A percentile compares a stretch with the other conserved stretches of the same genome.
Conservation (phyloP, 2,329 filamentous ascomycete genomes). For the Alternaria viburni region DNA sequence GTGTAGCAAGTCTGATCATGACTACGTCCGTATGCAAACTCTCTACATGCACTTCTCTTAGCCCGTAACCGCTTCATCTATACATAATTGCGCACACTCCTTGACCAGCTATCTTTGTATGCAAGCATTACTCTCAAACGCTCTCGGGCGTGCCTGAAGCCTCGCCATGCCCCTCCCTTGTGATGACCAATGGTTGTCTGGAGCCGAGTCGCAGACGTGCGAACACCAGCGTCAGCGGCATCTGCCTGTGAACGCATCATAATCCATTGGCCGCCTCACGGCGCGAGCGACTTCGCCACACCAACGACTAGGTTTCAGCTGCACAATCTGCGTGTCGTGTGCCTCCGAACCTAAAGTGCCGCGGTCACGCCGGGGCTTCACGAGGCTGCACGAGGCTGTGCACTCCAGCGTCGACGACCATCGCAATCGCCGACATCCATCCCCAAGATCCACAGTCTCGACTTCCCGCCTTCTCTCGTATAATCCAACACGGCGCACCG, state of each 20-base stretch:
- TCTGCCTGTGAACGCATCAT: constrained; percentile 3
- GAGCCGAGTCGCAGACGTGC: not conserved
- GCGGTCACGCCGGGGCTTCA: constrained; percentile 8
- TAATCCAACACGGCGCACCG: not conserved
- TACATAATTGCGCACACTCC: not conserved
- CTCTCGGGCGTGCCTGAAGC: not conserved
- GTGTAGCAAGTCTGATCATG: constrained; percentile 7
- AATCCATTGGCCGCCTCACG: constrained; percentile 14
- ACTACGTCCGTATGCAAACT: constrained; percentile 13
- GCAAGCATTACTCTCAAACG: not conserved
- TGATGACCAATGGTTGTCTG: not conserved
- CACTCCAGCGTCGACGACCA: not conserved
- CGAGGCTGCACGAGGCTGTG: constrained; percentile 12
- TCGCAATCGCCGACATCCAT: not conserved
- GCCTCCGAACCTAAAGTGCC: constrained; percentile 5
- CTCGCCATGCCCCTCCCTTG: not conserved
- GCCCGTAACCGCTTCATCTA: not conserved
- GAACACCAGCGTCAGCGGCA: not conserved
- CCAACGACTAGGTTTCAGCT: constrained; percentile 16
- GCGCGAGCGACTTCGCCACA: constrained; percentile 20
- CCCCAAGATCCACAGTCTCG: not conserved
- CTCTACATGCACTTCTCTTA: constrained; percentile 8
- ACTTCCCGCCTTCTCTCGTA: not conserved
- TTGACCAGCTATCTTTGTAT: not conserved
- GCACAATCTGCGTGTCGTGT: constrained; percentile 2